phyloP scores from a whole-genome alignment of 2,329 filamentous ascomycete species.

The Verticillium tricorpus region DNA sequence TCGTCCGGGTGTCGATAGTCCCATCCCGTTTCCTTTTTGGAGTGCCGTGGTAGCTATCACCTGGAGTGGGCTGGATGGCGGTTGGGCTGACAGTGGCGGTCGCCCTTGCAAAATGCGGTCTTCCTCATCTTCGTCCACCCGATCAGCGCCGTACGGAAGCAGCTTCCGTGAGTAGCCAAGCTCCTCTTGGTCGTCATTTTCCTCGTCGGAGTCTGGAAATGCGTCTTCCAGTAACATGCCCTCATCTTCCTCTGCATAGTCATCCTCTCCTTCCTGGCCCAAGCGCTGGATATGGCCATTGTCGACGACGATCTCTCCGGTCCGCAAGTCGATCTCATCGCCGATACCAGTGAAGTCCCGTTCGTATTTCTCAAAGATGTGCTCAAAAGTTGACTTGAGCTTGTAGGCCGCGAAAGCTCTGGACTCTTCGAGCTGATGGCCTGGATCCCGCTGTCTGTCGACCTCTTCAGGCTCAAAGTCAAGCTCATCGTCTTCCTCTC shows the following conservation, averaged over 20 bases:
- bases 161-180: neutral
- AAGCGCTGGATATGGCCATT: constrained; percentile 70
- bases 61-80: constrained; percentile 1
- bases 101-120: constrained; percentile 18
- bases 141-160: constrained; percentile 6
- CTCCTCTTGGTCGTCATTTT: constrained; percentile 18
- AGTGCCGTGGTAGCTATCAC: constrained; percentile 14
- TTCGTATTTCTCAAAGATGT: constrained; percentile 85
- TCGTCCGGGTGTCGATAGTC: constrained; percentile 2
- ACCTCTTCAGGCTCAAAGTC: constrained; percentile 42
- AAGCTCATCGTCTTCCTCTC: constrained; percentile 43
- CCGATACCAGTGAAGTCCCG: constrained; percentile 77
- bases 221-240: constrained; percentile 23
- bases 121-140: constrained; percentile 22
- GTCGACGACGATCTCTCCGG: constrained; percentile 79
- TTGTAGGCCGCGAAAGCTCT: constrained; percentile 64
- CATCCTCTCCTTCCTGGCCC: constrained; percentile 17
- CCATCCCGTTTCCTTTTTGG: neutral
- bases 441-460: constrained; percentile 43
- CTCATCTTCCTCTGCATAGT: constrained; percentile 30
- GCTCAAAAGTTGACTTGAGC: constrained; percentile 79
- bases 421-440: constrained; percentile 54
- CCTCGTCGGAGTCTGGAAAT: constrained; percentile 9
- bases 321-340: constrained; percentile 84
- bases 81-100: neutral